Evolutionary conservation across 225 moss, liverwort and hornwort species (phyloP).

Genomic region (Physcomitrellopsis africana): DNA sequence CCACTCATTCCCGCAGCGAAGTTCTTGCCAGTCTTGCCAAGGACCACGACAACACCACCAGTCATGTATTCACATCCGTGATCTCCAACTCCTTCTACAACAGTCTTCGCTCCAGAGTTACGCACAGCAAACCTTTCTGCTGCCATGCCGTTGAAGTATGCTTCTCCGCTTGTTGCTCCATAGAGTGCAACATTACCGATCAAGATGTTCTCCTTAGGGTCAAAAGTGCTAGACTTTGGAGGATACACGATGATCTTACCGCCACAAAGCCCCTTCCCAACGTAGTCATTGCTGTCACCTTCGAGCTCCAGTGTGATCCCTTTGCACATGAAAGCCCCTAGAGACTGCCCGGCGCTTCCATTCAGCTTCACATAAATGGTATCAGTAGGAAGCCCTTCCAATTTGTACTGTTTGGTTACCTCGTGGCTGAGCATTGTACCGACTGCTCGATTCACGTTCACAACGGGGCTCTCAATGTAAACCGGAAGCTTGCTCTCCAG

Average conservation of each 20-base stretch:
- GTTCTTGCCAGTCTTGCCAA: slow-evolving; percentile 73
- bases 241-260: slow-evolving; percentile 71
- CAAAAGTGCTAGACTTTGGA: slow-evolving; percentile 64
- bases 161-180: slow-evolving; percentile 75
- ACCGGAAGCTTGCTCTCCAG: slow-evolving; percentile 61
- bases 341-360: slow-evolving; percentile 72
- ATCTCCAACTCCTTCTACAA: slow-evolving; percentile 80
- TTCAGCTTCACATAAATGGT: slow-evolving; percentile 65
- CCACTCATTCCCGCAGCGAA: slow-evolving; percentile 85
- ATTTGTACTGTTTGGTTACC: slow-evolving; percentile 61
- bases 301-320: slow-evolving; percentile 75
- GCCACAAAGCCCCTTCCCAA: slow-evolving; percentile 74
- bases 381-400: slow-evolving; percentile 43
- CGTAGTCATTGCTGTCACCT: slow-evolving; percentile 83
- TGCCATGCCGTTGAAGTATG: slow-evolving; percentile 78
- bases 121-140: slow-evolving; percentile 75
- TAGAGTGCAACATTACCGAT: slow-evolving; percentile 78
- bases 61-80: slow-evolving; percentile 89
- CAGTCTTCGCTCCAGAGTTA: slow-evolving; percentile 72
- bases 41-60: slow-evolving; percentile 67
- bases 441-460: slow-evolving; percentile 64
- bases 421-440: slow-evolving; percentile 84
- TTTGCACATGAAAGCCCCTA: slow-evolving; percentile 65
- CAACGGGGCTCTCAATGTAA: slow-evolving; percentile 61
- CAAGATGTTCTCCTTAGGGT: slow-evolving; percentile 75